Base-by-base conservation (phyloP, 495 filamentous ascomycete species). In the Trichoderma orchidacearum region DNA sequence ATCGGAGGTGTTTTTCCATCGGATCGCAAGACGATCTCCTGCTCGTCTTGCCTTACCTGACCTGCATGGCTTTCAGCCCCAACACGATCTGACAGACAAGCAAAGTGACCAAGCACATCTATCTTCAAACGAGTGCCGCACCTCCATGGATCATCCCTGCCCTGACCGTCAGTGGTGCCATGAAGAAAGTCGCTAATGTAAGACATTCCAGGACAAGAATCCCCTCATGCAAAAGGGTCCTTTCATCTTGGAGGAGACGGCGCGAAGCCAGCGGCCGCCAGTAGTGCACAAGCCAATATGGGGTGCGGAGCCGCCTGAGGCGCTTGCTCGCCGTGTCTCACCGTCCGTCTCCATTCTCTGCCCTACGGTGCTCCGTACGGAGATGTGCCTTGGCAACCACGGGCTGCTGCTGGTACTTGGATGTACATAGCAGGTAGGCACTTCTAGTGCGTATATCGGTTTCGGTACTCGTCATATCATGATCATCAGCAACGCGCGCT, bases 401-500 rank as follows among this genome's bases (percentile, higher is more conserved):
- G n/a, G n/a, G n/a, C n/a, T n/a, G n/a, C n/a, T n/a, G n/a, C n/a
- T n/a, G n/a, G n/a, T n/a, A n/a, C n/a, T n/a, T n/a, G n/a, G n/a
- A n/a, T n/a, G 15, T 41, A 18, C 6, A 17, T 18, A 41, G 36
- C 13, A 17, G 36, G 13, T n/a, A 17, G 36, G 36, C n/a, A 4
- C 36, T 41, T 8, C 7, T 13, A 13, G 13, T 41, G 36, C 13
- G 13, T n/a, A 17, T 41, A 41, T 41, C 36, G 41, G 41, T 13
- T n/a, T n/a, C 41, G 41, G 41, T 48, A 48, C 41, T 48, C 41
- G 41, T 48, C 41, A 48, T 27, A 48, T 48, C 41, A 48, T 25
- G 41, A 48, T 48, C 41, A 48, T 48, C 41, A 48, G 21, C 41
- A 9, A 48, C 41, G 41, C 41, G 41, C 41, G 41, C 41, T 23